Evolutionary conservation across 805 yeast species (phyloP), one percentile per base, ranked within the genome.

Genomic region (Kluyveromyces wickerhamii): DNA sequence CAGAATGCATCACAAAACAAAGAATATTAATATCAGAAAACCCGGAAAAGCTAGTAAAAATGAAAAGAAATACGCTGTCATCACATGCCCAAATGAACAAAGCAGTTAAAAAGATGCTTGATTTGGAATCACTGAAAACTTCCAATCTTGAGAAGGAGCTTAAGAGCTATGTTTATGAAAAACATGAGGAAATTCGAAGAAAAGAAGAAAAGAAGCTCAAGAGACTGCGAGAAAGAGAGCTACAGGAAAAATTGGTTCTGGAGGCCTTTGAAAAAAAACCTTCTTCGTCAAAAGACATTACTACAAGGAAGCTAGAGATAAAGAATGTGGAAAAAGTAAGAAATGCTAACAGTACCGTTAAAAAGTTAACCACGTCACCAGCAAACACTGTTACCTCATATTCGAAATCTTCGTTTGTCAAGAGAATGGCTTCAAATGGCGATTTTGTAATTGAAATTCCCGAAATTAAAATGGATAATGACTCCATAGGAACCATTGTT

Each of bases 1-100:
- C 83, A 1, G 74, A 69, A 30, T 43, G 54, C 27, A 76, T 79
- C 19, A 40, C 71, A 5, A 62, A 60, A 12, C 74, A 77, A 29
- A 68, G 81, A 19, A 70, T 66, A 21, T 34, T 37, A 9, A 25
- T 48, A n/a, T 27, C 44, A 11, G 28, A 33, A 5, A 41, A 48
- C 19, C 43, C 48, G 7, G 45, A 37, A 16, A 34, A 36, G 5
- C 31, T 52, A 2, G 21, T 12, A 5, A 54, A 44, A 32, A 35
- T 49, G 36, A 48, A 37, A 21, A 47, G 45, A 6, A 42, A 43
- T 21, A 37, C 54, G 3, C 29, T 44, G 31, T 36, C 49, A 5
- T 33, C 43, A 10, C 57, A 51, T 26, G 33, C 48, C 3, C 47
- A 45, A 19, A 38, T 54, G 9, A 40, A 41, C 20, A 50, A 44